Conservation (phyloP, 2,329 filamentous ascomycete genomes). For the Macrophomina tecta region DNA sequence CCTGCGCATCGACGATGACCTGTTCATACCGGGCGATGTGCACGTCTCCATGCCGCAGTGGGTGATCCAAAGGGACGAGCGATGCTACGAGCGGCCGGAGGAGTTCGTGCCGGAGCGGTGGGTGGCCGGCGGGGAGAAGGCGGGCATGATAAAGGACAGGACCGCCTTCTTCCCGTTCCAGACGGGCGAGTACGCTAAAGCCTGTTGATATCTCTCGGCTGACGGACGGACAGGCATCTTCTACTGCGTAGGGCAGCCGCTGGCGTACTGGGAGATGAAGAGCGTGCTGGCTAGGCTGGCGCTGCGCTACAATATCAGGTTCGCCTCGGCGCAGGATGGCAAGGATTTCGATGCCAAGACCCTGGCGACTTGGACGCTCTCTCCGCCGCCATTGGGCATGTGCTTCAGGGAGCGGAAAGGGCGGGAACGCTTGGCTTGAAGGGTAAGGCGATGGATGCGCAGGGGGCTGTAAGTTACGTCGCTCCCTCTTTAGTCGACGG, state of each 20-base stretch:
- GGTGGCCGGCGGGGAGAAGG: conserved; percentile 39
- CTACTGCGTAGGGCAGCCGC: conserved; percentile 73
- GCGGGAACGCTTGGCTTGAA: not conserved
- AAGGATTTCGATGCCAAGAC: conserved; percentile 39
- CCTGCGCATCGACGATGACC: conserved; percentile 41
- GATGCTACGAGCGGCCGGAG: conserved; percentile 29
- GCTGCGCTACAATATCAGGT: conserved; percentile 65
- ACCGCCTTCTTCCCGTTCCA: conserved; percentile 21
- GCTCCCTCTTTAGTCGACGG: no score
- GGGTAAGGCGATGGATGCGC: no score
- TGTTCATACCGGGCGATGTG: conserved; percentile 40
- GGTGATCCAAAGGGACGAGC: conserved; percentile 38
- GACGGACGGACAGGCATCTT: conserved; percentile 62
- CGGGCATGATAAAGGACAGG: conserved; percentile 37
- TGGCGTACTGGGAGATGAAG: conserved; percentile 72
- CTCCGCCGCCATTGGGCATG: conserved; percentile 19
- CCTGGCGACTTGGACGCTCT: conserved; percentile 39
- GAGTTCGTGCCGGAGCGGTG: conserved; percentile 42
- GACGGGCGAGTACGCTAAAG: conserved; percentile 4
- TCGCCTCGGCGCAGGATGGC: conserved; percentile 47
- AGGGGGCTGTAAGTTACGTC: no score
- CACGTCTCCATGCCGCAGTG: conserved; percentile 38
- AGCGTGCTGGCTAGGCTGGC: conserved; percentile 67
- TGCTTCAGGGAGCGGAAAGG: conserved; percentile 19
- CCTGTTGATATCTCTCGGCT: not conserved